Evolutionary conservation across 1,139 yeast genomes (phyloP), one percentile per base, ranked within the genome.

Genomic region (Magnusiomyces suaveolens): DNA sequence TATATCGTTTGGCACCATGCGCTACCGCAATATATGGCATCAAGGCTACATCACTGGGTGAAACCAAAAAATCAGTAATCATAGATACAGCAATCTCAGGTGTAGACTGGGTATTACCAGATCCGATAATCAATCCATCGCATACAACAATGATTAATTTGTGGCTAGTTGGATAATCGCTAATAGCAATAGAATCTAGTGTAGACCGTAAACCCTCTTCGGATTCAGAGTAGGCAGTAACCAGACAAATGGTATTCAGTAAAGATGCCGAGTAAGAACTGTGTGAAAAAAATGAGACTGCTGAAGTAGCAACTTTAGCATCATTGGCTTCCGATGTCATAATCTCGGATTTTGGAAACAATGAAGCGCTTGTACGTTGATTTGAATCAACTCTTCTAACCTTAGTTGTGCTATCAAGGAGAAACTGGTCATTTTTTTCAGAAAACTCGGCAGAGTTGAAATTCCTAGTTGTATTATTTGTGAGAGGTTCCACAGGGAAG

Each of bases 1-100:
- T 69, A 53, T 62, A 61, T 20, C 68, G 62, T 52, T 62, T 63
- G 23, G 59, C 58, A 3, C 70, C 71, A 20, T 65, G 62, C 1
- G 69, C 72, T 2, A 69, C 63, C 2, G 70, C 66, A 25, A 64
- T 63, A 49, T 67, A 69, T 1, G 69, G 58, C 50, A 60, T 48
- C 47, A 63, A 56, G 4, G 60, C 64, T n/a, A 59, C 62, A 16
- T 58, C 56, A 16, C 63, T 63, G 6, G 63, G 63, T 10, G 64
- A 61, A 32, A 63, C 63, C 2, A 63, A 62, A 20, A 62, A 59
- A 47, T 87, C 94, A 10, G 83, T 79, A 87, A 89, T 85, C 87
- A 69, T 64, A 20, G 66, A 65, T 24, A 68, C 60, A 1, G 67
- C 70, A 50, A 64, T 65, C 21, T 68, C 69, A 2, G 68, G 65